Evolutionary conservation across 2,329 filamentous ascomycete genomes (phyloP), one percentile per base, ranked within the genome.

Genomic region (Exophiala sideris): DNA sequence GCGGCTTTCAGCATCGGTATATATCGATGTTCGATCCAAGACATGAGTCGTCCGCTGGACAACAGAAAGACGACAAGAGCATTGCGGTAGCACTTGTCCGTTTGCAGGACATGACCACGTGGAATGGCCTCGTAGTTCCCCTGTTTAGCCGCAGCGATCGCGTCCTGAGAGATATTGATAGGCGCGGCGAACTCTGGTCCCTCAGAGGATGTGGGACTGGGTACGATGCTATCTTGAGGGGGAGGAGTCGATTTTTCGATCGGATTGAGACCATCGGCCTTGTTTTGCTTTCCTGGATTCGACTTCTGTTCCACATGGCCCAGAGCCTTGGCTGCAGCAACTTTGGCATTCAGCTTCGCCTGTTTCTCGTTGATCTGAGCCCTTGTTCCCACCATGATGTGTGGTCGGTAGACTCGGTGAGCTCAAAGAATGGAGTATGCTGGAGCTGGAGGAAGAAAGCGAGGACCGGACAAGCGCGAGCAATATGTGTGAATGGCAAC

Each of bases 1-100:
- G 49, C 49, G 1, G 14, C 32, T 36, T 29, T 14, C 11, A 60
- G 40, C 3, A 12, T 48, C n/a, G 50, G 52, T 16, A 60, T 50
- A 36, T 60, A 50, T 18, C 44, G 21, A 33, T 54, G 16, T 21
- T 58, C 21, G 14, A 61, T 54, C 55, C 55, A 61, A 9, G 45
- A 46, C 50, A 61, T 52, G 9, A 61, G 18, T 38, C 52, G 47
- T 8, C 40, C 42, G 46, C 50, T 58, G 16, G 48, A 42, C 3
- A 61, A 45, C 34, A 61, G 35, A 44, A 56, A 49, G 39, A 58
- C 34, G 3, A 61, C n/a, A 2, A 46, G 3, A 16, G 50, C 32
- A 48, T 61, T 61, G 29, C 55, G 52, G 39, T 58, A 61, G 46
- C 58, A 61, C 9, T 21, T n/a, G 7, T 36, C 8, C 11, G 41